Conservation (phyloP, 2,329 filamentous ascomycete species). For the Aureobasidium sp. region DNA sequence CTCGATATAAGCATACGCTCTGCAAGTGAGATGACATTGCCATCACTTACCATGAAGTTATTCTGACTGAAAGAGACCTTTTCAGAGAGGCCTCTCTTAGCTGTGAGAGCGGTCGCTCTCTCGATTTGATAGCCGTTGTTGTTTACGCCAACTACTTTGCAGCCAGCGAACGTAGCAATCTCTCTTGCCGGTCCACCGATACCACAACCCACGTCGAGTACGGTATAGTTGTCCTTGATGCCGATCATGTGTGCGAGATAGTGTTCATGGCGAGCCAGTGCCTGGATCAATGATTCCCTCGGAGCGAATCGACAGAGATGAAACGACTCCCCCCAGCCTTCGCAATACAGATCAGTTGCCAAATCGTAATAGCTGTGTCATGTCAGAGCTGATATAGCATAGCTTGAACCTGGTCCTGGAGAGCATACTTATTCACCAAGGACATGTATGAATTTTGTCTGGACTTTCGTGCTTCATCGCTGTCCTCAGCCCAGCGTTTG, state of each 20-base stretch:
- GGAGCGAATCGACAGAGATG: conserved; percentile 92
- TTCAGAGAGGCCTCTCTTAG: conserved; percentile 67
- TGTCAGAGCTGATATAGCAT: conserved; percentile 43
- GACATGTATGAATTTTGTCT: conserved; percentile 68
- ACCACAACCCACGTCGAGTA: conserved; percentile 96
- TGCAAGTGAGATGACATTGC: not conserved
- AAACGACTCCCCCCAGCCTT: conserved; percentile 93
- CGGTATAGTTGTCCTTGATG: conserved; percentile 75
- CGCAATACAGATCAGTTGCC: conserved; percentile 57
- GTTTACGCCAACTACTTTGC: conserved; percentile 85
- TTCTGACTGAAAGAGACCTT: conserved; percentile 86
- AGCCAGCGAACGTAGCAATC: conserved; percentile 90
- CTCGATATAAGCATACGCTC: not conserved
- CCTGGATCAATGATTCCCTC: conserved; percentile 79
- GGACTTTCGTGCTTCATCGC: conserved; percentile 75
- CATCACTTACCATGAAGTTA: conserved; percentile 69
- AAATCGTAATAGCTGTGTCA: conserved; percentile 59
- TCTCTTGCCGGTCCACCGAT: conserved; percentile 91
- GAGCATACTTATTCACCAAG: conserved; percentile 66
- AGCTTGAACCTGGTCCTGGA: not conserved
- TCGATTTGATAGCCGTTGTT: conserved; percentile 99
- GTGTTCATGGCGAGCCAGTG: conserved; percentile 94
- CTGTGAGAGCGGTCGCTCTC: conserved; percentile 73
- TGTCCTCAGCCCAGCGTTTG: conserved; percentile 90
- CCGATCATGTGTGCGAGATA: conserved; percentile 87